Evolutionary conservation across 164 flowering plant genomes (phyloP), one percentile per base, ranked within the genome.

Genomic region (Liriodendron chinense): DNA sequence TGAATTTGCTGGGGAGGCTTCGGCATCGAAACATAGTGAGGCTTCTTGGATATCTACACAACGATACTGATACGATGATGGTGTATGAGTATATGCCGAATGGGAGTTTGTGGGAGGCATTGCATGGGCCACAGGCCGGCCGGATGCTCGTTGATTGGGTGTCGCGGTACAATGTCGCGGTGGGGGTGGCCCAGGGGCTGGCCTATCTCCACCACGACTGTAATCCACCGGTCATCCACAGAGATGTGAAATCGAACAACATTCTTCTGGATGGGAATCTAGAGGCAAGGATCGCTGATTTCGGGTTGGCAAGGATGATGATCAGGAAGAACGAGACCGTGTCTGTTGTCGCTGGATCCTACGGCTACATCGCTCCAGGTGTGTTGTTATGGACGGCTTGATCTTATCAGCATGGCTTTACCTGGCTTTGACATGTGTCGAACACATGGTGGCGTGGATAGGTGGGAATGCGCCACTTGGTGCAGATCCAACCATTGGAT

Each of bases 361-460:
- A 89, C 68, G 99, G 99, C 62, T 96, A 94, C 87, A 94, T 96
- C 21, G 99, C 99, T 28, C 99, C 99, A 56, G 99, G 99, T 96
- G 63, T 82, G 85, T 34, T 34, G 43, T 34, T 34, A 34, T 0
- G 4, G 43, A 34, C 43, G 5, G 43, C 43, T 34, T 34, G 6
- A 34, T 34, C 43, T 2, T 34, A 2, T 5, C 6, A 34, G 43
- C 43, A 34, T 34, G 43, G 43, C 43, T 2, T 34, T 34, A 34
- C 43, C 43, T 34, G 5, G n/a, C n/a, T n/a, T n/a, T n/a, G n/a
- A n/a, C n/a, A n/a, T n/a, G n/a, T n/a, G n/a, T n/a, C n/a, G n/a
- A n/a, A n/a, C n/a, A n/a, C 43, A 34, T 34, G 3, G 43, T 34
- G 43, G 43, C 4, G 43, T 34, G 3, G 43, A 34, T 34, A 5